Percentiles rank a stretch among this genome's conserved stretches.
Conservation (phyloP, 805 yeast genomes). For the Candida nemodendra region DNA sequence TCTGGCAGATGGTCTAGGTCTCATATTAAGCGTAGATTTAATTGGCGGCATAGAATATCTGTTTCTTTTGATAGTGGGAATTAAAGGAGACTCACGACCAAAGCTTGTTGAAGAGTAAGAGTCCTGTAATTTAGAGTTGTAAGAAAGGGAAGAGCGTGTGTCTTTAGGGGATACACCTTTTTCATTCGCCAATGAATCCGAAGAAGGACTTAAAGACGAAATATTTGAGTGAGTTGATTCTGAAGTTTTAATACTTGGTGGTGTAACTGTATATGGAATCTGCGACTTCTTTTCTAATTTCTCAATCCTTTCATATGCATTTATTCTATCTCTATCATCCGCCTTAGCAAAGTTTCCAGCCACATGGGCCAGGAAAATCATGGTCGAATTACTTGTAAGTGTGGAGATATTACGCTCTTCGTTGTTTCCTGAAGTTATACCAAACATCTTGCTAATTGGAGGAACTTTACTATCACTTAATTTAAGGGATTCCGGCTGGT, state of each 20-base stretch:
- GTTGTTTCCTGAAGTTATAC: neutral
- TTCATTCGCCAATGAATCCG: neutral
- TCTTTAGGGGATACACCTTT: neutral
- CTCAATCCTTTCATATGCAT: conserved; percentile 48
- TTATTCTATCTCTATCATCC: conserved; percentile 60
- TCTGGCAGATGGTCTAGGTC: conserved; percentile 47
- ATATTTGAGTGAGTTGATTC: conserved; percentile 6
- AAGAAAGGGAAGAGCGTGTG: too few relatives aligned
- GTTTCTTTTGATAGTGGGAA: conserved; percentile 22
- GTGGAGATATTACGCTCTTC: neutral
- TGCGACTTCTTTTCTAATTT: conserved; percentile 38
- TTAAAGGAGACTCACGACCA: conserved; percentile 28
- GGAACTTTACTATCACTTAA: neutral
- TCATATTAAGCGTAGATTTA: conserved; percentile 38
- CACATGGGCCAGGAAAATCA: conserved; percentile 71
- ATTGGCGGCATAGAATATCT: conserved; percentile 45
- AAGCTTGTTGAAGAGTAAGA: conserved; percentile 22
- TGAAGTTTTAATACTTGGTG: neutral
- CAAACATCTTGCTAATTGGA: neutral
- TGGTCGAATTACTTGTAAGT: conserved; percentile 42
- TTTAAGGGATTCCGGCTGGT: neutral
- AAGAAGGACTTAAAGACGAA: conserved; percentile 11
- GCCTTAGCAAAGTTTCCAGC: conserved; percentile 75
- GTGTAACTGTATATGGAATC: neutral
- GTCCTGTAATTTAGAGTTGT: conserved; percentile 7